Percentiles rank a stretch among this genome's conserved stretches.
Conservation (phyloP, 2,329 filamentous ascomycete species). For the Huntiella bhutanensis region DNA sequence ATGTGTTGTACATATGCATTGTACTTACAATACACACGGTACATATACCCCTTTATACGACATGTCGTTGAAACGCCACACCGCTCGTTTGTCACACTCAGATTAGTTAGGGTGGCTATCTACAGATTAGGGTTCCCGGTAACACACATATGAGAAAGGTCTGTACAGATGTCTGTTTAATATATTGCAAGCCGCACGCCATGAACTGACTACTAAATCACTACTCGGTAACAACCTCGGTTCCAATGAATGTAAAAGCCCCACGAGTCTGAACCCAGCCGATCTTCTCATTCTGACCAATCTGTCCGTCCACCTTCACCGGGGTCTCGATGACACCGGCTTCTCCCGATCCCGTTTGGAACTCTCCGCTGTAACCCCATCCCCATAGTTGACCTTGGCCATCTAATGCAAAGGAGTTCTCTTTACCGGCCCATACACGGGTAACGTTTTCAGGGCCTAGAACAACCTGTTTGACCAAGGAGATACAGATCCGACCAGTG, state of each 20-base stretch:
- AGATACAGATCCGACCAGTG: slow-evolving; percentile 4
- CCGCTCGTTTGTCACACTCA: no score
- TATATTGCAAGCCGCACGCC: no score
- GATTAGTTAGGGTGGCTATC: no score
- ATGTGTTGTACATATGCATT: no score
- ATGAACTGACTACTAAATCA: no score
- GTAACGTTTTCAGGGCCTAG: background rate
- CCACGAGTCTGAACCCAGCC: slow-evolving; percentile 7
- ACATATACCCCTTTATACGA: no score
- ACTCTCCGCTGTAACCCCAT: slow-evolving; percentile 9
- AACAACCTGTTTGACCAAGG: slow-evolving; percentile 5
- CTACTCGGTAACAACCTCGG: background rate
- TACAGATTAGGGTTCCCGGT: no score
- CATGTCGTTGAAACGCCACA: no score
- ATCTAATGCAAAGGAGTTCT: slow-evolving; percentile 9
- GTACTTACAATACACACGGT: no score
- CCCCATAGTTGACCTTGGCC: slow-evolving; percentile 5
- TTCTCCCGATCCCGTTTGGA: slow-evolving; percentile 7
- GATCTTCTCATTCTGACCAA: background rate
- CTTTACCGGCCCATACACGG: slow-evolving; percentile 6
- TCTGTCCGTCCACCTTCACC: background rate
- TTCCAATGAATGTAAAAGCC: slow-evolving; percentile 9
- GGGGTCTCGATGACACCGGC: slow-evolving; percentile 5
- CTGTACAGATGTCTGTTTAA: no score
- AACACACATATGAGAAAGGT: no score